Percentiles rank a stretch among this genome's conserved stretches.
phyloP scores from a whole-genome alignment of 1,139 yeast genomes.

The Zygoascus meyerae region DNA sequence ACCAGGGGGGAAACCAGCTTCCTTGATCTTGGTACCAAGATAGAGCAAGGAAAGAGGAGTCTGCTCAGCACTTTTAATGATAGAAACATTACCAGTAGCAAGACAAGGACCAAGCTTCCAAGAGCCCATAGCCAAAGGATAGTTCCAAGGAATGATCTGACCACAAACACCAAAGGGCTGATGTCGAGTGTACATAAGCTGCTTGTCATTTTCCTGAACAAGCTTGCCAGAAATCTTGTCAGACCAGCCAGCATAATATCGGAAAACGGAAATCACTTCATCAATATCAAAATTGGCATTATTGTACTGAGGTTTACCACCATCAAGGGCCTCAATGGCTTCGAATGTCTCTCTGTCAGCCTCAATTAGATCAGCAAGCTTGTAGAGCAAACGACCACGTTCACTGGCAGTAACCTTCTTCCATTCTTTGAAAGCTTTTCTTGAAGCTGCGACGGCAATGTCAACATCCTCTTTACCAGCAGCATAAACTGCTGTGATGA shows the following conservation, averaged over 20 bases:
- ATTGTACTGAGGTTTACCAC: conserved; percentile 61
- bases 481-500: conserved; percentile 48
- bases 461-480: conserved; percentile 56
- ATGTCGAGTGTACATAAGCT: conserved; percentile 56
- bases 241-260: conserved; percentile 79
- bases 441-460: conserved; percentile 53
- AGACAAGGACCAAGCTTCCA: conserved; percentile 75
- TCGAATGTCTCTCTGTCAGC: conserved; percentile 55
- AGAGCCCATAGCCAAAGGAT: conserved; percentile 72
- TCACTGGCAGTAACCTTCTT: conserved; percentile 42
- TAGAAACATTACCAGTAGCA: conserved; percentile 72
- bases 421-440: conserved; percentile 49
- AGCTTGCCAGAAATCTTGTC: conserved; percentile 63
- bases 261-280: conserved; percentile 49
- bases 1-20: conserved; percentile 77
- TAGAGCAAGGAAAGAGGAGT: conserved; percentile 74
- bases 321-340: conserved; percentile 74
- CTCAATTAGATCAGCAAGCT: conserved; percentile 62
- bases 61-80: conserved; percentile 70
- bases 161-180: conserved; percentile 88
- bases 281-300: conserved; percentile 54
- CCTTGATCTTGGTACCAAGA: conserved; percentile 53
- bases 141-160: conserved; percentile 88
- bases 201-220: conserved; percentile 57
- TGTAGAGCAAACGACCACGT: conserved; percentile 53